Percentiles rank a stretch among this genome's conserved stretches.
phyloP scores from a whole-genome alignment of 2,329 filamentous ascomycete genomes.

The Huntiella abstrusa region DNA sequence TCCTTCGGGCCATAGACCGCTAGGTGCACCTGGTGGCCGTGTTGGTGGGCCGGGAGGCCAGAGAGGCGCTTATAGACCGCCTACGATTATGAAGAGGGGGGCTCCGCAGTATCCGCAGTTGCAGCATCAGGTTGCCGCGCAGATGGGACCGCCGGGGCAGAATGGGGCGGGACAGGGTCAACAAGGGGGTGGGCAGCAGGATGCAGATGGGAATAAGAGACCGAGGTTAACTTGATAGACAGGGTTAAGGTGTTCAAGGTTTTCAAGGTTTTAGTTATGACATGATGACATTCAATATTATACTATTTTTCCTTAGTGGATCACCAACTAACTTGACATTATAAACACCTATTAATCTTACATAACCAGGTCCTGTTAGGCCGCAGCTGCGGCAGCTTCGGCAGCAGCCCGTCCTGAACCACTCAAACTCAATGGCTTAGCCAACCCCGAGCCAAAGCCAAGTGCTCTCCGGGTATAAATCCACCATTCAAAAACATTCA shows the following conservation, averaged over 20 bases:
- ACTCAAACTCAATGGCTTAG: slow-evolving; percentile 9
- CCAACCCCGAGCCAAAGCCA: slow-evolving; percentile 14
- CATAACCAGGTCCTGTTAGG: background rate
- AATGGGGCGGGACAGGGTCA: slow-evolving; percentile 4
- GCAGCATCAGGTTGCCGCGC: slow-evolving; percentile 11
- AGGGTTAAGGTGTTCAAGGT: background rate
- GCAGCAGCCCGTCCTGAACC: background rate
- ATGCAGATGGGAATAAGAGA: slow-evolving; percentile 25
- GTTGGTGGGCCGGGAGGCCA: slow-evolving; percentile 30
- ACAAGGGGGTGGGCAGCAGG: background rate
- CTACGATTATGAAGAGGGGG: slow-evolving; percentile 33
- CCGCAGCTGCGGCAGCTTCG: background rate
- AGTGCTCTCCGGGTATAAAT: slow-evolving; percentile 32
- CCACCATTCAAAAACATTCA: slow-evolving; percentile 45
- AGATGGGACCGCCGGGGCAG: slow-evolving; percentile 9
- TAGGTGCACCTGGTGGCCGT: slow-evolving; percentile 34
- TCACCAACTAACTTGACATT: background rate
- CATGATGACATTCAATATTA: too few relatives aligned
- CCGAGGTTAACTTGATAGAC: slow-evolving; percentile 25
- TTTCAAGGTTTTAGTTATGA: background rate
- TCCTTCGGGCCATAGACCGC: slow-evolving; percentile 20
- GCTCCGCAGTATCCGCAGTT: slow-evolving; percentile 14
- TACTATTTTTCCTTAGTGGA: too few relatives aligned
- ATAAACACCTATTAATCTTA: background rate
- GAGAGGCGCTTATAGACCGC: slow-evolving; percentile 37